Base-by-base conservation (phyloP, 441 rosid species). In the Kokia cookei region DNA sequence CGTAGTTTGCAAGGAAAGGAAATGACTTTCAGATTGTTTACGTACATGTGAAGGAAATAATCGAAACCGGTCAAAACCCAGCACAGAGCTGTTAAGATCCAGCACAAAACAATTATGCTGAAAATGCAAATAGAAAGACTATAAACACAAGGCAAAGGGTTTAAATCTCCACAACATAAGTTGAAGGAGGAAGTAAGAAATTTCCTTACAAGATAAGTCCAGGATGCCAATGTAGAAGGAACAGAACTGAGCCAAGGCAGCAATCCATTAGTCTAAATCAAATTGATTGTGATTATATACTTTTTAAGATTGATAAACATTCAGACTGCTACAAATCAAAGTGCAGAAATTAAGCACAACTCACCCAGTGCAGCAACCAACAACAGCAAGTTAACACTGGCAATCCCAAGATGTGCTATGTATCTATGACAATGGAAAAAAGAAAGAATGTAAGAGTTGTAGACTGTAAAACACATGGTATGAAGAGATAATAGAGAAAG, bases 11-110 rank as follows among this genome's bases (percentile, higher is more conserved):
- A 19, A 13, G 24, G 68, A 65, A 32, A 64, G 2, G 14, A 22
- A 58, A 42, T 24, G 45, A 40, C 40, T 40, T 27, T 75, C 37
- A 14, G 24, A 54, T 0, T 15, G 19, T 40, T 69, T 78, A 75
- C 92, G 85, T 74, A 91, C 97, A 64, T 85, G 71, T 85, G 86
- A 75, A 88, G 64, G 83, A 82, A 88, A 82, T 85, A 87, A 84
- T 90, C 92, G 3, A 83, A 74, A 65, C 94, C 97, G 48, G 89
- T 82, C 76, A 91, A 74, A 65, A 79, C 74, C 94, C 94, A 91
- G 70, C 69, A 79, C 26, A 87, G 27, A 54, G 88, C 79, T 26
- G 92, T 87, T 67, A 90, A 72, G 78, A 90, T 83, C 97, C 97
- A 91, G 82, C 87, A 88, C 48, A 82, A 29, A 71, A 84, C 32